Evolutionary conservation across 768 basidiomycete genomes (phyloP).

Genomic region (Panus rudis): DNA sequence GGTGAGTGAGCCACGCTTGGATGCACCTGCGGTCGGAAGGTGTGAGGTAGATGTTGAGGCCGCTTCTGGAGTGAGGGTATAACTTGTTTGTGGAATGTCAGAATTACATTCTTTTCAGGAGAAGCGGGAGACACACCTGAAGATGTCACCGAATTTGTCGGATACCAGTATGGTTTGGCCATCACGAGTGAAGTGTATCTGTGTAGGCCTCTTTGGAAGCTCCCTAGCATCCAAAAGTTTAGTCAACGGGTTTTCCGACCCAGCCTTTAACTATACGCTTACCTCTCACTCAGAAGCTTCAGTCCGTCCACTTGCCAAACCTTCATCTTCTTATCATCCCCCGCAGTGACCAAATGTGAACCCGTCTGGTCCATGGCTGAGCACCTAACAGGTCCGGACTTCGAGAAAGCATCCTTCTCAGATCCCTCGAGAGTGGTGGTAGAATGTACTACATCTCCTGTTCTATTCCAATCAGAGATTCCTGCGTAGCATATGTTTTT

Average conservation of each 20-base stretch:
- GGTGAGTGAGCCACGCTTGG: conserved; percentile 30
- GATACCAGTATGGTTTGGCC: conserved; percentile 68
- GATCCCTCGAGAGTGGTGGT: conserved; percentile 29
- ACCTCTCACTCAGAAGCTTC: conserved; percentile 59
- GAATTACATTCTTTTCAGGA: neutral
- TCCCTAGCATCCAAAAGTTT: conserved; percentile 39
- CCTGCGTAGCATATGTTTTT: conserved; percentile 6
- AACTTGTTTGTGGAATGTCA: conserved; percentile 31
- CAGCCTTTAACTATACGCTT: conserved; percentile 9
- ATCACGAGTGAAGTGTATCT: conserved; percentile 53
- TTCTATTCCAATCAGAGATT: conserved; percentile 10
- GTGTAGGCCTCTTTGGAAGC: conserved; percentile 78
- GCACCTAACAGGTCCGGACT: conserved; percentile 54
- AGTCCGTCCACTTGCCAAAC: conserved; percentile 62
- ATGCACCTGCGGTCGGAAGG: conserved; percentile 8
- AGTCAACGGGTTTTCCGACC: neutral
- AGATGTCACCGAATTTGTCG: conserved; percentile 95
- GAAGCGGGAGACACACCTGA: conserved; percentile 43
- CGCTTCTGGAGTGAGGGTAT: conserved; percentile 42
- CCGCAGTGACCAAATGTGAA: conserved; percentile 50
- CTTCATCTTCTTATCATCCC: conserved; percentile 78
- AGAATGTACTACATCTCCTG: conserved; percentile 46
- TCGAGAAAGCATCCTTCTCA: conserved; percentile 28
- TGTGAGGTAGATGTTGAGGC: conserved; percentile 17
- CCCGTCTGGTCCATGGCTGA: conserved; percentile 41